A percentile compares a stretch with the other conserved stretches of the same genome.
Conservation (phyloP, 2,329 filamentous ascomycete genomes). For the Fusarium begoniae region DNA sequence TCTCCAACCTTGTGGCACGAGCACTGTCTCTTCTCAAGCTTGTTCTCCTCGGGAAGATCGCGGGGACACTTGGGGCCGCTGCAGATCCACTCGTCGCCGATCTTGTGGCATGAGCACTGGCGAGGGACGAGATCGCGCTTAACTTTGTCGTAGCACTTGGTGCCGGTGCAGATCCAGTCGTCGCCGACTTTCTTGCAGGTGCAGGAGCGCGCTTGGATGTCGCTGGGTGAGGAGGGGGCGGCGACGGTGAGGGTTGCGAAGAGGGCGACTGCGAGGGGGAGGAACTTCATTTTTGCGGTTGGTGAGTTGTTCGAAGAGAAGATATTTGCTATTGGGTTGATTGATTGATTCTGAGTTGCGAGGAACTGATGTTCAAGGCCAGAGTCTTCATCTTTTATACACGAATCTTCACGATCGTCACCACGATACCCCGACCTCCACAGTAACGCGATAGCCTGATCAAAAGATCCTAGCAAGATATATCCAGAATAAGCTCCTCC, state of each 20-base stretch:
- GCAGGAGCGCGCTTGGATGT: conserved; percentile 3
- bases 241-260: conserved; percentile 19
- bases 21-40: not conserved
- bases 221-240: not conserved
- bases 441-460: not conserved
- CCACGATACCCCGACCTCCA: not conserved
- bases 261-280: not conserved
- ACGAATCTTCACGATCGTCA: fast-evolving
- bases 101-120: conserved; percentile 6
- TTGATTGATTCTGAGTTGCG: not conserved
- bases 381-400: not conserved
- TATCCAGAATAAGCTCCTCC: not conserved
- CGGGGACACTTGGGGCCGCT: not conserved
- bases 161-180: conserved; percentile 8
- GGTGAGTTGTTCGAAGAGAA: fast-evolving
- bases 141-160: not conserved
- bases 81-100: conserved; percentile 9
- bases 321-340: not conserved
- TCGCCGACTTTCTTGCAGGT: not conserved
- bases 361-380: fast-evolving
- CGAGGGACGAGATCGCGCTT: not conserved
- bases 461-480: conserved; percentile 5
- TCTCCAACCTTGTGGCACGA: not conserved
- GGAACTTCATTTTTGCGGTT: conserved; percentile 19
- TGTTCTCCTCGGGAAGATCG: not conserved